Evolutionary conservation across 1,139 yeast genomes (phyloP).

Genomic region (Sugiyamaella grinbergsii): DNA sequence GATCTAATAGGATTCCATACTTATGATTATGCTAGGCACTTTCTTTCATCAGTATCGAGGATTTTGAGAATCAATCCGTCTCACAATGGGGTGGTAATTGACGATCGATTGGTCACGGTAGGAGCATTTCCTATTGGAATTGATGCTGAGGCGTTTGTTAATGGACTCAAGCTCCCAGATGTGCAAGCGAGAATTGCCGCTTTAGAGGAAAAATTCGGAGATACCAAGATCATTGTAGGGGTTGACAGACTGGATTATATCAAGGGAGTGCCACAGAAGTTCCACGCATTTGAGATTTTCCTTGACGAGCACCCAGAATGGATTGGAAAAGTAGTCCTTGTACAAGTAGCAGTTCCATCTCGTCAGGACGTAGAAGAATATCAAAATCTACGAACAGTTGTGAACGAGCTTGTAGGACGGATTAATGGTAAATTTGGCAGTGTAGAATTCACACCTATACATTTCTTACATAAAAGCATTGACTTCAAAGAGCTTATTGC

Average conservation of each 20-base stretch:
- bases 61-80: slow-evolving; percentile 79
- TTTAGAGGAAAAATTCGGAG: slow-evolving; percentile 64
- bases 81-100: slow-evolving; percentile 87
- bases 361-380: slow-evolving; percentile 98
- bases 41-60: slow-evolving; percentile 86
- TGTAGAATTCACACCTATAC: slow-evolving; percentile 96
- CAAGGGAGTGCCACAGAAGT: slow-evolving; percentile 95
- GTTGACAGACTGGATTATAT: slow-evolving; percentile 94
- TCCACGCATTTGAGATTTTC: slow-evolving; percentile 93
- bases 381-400: slow-evolving; percentile 89
- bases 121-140: slow-evolving; percentile 99
- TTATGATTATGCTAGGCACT: slow-evolving; percentile 99
- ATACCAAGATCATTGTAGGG: slow-evolving; percentile 85
- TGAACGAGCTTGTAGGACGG: slow-evolving; percentile 93
- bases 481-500: slow-evolving; percentile 90
- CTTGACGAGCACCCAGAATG: slow-evolving; percentile 93
- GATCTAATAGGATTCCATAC: slow-evolving; percentile 98
- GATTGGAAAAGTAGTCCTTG: slow-evolving; percentile 94
- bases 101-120: slow-evolving; percentile 75
- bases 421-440: slow-evolving; percentile 97
- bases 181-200: slow-evolving; percentile 68
- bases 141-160: slow-evolving; percentile 87
- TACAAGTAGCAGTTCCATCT: slow-evolving; percentile 97
- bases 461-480: slow-evolving; percentile 89
- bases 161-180: slow-evolving; percentile 64